Conservation (phyloP, 805 yeast genomes). For the Candida pseudoglaebosa region DNA sequence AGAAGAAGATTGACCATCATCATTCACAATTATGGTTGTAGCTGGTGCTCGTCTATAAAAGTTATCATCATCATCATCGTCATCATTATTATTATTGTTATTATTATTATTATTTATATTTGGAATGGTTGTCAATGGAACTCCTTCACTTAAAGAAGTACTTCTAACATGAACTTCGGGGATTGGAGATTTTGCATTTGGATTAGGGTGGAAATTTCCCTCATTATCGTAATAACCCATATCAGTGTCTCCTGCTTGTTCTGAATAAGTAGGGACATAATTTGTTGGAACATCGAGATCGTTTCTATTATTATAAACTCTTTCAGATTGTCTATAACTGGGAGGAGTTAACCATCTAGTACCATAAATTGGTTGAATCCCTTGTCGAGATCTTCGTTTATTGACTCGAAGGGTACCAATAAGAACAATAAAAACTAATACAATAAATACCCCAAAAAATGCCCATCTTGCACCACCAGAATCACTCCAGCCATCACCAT, state of each 20-base stretch:
- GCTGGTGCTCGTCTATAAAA: slow-evolving; percentile 13
- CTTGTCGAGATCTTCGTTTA: slow-evolving; percentile 44
- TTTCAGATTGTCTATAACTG: slow-evolving; percentile 62
- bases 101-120: not conserved
- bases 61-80: slow-evolving; percentile 11
- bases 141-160: slow-evolving; percentile 12
- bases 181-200: slow-evolving; percentile 19
- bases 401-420: slow-evolving; percentile 49
- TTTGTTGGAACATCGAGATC: slow-evolving; percentile 38
- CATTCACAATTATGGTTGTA: too few species aligned
- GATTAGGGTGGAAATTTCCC: slow-evolving; percentile 45
- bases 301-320: slow-evolving; percentile 45
- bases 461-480: slow-evolving; percentile 55
- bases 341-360: slow-evolving; percentile 91
- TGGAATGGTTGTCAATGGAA: slow-evolving; percentile 11
- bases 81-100: slow-evolving; percentile 6
- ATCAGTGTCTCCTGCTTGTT: slow-evolving; percentile 63
- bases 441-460: slow-evolving; percentile 57
- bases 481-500: slow-evolving; percentile 12
- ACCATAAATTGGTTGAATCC: slow-evolving; percentile 62
- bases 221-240: slow-evolving; percentile 70
- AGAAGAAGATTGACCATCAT: too few species aligned
- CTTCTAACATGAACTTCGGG: slow-evolving; percentile 21
- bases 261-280: slow-evolving; percentile 69
- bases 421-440: slow-evolving; percentile 44